Evolutionary conservation across 2,329 filamentous ascomycete species (phyloP), one percentile per base, ranked within the genome.

Genomic region (Curvularia sp.): DNA sequence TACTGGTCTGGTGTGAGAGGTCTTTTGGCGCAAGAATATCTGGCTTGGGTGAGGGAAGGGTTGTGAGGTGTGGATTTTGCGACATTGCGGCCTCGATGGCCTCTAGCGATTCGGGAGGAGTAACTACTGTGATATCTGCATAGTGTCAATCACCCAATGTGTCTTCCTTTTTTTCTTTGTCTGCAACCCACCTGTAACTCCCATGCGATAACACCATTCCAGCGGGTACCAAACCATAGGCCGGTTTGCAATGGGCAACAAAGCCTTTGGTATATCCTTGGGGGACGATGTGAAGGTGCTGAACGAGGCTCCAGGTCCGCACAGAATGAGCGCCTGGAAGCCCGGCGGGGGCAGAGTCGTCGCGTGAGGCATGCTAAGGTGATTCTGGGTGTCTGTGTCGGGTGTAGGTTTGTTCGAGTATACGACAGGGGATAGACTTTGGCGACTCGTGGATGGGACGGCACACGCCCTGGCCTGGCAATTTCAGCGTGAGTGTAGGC

Each of bases 141-240:
- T 0, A 42, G 31, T 18, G 33, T 65, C 8, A 62, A 62, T 24
- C 24, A 50, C 10, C 15, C n/a, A 24, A 24, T 24, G 10, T 18
- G 30, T 13, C 18, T 47, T 7, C 43, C 5, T n/a, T 33, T 20
- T 13, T 15, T 31, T 12, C 24, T 13, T 12, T 35, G 7, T 8
- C 15, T 12, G 6, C 41, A 58, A 26, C 7, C 39, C 39, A 91
- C 89, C 84, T 71, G 88, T 90, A 65, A 93, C 86, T 66, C 91
- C 91, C 76, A 89, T 91, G 38, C 91, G 87, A 72, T 92, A 90
- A 78, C 91, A 94, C 80, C 92, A 94, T 70, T 94, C 91, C 41
- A 95, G 85, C 5, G 91, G 89, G 75, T 95, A 95, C 90, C 92
- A 94, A 46, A 95, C 89, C 91, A 95, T 95, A 1, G 91, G 91